Evolutionary conservation across 768 basidiomycete species (phyloP), one percentile per base, ranked within the genome.

Genomic region (Mycena chlorophos): DNA sequence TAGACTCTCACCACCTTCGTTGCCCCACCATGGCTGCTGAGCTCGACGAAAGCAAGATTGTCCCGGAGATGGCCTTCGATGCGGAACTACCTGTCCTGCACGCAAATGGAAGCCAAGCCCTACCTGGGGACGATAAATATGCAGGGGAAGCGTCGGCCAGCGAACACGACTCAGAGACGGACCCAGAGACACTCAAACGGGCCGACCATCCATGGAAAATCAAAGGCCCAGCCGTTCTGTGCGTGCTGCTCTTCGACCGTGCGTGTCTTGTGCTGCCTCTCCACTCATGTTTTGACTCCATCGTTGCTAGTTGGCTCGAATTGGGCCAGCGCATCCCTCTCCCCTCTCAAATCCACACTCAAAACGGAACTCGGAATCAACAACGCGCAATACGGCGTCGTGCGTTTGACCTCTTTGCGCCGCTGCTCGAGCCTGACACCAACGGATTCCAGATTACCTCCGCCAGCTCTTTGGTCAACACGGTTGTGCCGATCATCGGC

Each of bases 161-260:
- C 34, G 34, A 37, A n/a, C 10, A 37, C 12, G n/a, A 10, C n/a
- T 10, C 10, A 10, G 34, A 37, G n/a, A n/a, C 10, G n/a, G 34
- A n/a, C 34, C n/a, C 34, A 10, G 34, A 37, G 12, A 10, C 34
- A n/a, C n/a, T 37, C 12, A 37, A n/a, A 37, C 10, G 10, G 12
- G 77, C 27, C 77, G 76, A 54, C 28, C 47, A 48, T n/a, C 31
- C 53, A n/a, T 54, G 53, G 53, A 29, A 45, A 16, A 26, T 54
- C 43, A 54, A 54, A 37, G 53, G 53, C 22, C 53, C 53, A 25
- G 52, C 52, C 5, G 20, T 53, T 23, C 45, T 53, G 8, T 54
- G 53, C 17, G 46, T 54, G 30, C 22, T 54, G 31, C 45, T 54
- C 37, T 54, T 54, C 46, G 47, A 29, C 2, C 31, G 53, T 54